Base-by-base conservation (phyloP, 2,329 filamentous ascomycete genomes). In the Hymenoscyphus infarciens region DNA sequence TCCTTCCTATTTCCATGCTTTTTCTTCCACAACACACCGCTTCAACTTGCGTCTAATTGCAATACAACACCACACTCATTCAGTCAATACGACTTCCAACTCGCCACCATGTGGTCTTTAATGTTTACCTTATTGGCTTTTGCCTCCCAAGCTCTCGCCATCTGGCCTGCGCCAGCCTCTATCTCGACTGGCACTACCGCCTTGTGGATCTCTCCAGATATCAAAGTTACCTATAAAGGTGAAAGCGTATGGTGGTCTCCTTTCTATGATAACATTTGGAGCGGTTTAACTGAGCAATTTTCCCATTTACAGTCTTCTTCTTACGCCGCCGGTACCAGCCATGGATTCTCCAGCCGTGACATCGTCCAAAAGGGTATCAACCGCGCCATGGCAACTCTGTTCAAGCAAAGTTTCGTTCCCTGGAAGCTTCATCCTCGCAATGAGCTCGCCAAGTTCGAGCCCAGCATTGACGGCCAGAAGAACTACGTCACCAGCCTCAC, bases 371-470 rank as follows among this genome's bases (percentile, higher is more conserved):
- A 77, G 29, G 86, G 79, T 33, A 77, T 88, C 22, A 79, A 81
- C n/a, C 82, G 88, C 56, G 81, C 88, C 10, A 78, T 87, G 66
- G 75, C 81, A 27, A 83, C 82, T 62, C 85, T 94, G 61, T 89
- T 92, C 75, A 76, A 83, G 29, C 78, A 87, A 63, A 86, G 84
- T 68, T 86, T 93, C 65, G 83, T 91, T 16, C 91, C 91, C 0
- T 95, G 90, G 90, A 92, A 88, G 77, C 83, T 95, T 61, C 82
- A 89, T 66, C 81, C 83, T 27, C 83, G 88, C 38, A 81, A 86
- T 68, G 64, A 74, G 58, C 74, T 81, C 35, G 81, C 83, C 61
- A 71, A 83, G 49, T 89, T 85, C 66, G 89, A 94, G 75, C 90
- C 91, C 0, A 74, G 75, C 8, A 73, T 78, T 7, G 65, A 72